Evolutionary conservation across 2,329 filamentous ascomycete species (phyloP).

Genomic region (Chaetoscypha palmicola): DNA sequence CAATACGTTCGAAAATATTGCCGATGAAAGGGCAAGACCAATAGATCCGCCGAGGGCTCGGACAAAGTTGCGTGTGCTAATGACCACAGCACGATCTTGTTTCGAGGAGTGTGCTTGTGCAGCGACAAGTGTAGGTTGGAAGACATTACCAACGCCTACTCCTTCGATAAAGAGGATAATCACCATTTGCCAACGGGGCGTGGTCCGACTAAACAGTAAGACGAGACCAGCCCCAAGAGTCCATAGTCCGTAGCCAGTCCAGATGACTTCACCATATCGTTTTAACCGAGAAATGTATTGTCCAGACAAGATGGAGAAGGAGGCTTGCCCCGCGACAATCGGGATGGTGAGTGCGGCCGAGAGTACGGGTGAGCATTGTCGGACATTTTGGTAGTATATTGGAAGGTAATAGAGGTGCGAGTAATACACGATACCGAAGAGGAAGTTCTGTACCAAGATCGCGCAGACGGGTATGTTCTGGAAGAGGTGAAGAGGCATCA

Average conservation of each 20-base stretch:
- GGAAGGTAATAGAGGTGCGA: constrained; percentile 52
- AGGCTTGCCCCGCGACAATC: constrained; percentile 41
- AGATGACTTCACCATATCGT: constrained; percentile 54
- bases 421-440: constrained; percentile 55
- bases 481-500: constrained; percentile 52
- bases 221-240: constrained; percentile 47
- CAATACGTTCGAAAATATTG: constrained; percentile 37
- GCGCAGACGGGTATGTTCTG: constrained; percentile 44
- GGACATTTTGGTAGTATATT: constrained; percentile 53
- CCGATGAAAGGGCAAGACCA: constrained; percentile 51
- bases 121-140: constrained; percentile 46
- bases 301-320: constrained; percentile 42
- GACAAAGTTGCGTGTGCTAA: constrained; percentile 56
- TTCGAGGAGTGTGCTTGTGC: constrained; percentile 51
- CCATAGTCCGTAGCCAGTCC: constrained; percentile 31
- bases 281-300: constrained; percentile 50
- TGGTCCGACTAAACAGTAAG: constrained; percentile 40
- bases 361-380: constrained; percentile 29
- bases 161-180: constrained; percentile 45
- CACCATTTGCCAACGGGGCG: constrained; percentile 41
- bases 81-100: constrained; percentile 53
- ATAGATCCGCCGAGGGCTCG: constrained; percentile 51
- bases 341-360: constrained; percentile 47
- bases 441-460: constrained; percentile 51
- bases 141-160: constrained; percentile 44